Conservation (phyloP, 164 flowering plant genomes). For the Aristolochia contorta region DNA sequence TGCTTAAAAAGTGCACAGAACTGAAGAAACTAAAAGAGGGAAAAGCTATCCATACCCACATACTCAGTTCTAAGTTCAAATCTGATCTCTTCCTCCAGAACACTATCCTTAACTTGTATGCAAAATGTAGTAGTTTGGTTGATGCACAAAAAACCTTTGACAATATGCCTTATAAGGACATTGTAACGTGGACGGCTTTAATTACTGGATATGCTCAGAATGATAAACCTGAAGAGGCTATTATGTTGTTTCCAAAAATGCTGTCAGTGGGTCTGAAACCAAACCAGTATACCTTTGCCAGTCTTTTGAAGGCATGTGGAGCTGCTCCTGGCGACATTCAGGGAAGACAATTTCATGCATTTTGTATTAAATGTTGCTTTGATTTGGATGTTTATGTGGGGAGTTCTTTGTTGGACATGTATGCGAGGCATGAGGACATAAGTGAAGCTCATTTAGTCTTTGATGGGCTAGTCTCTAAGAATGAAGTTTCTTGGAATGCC, state of each 20-base stretch:
- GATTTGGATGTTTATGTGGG: conserved; percentile 45
- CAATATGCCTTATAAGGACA: conserved; percentile 37
- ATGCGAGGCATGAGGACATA: conserved; percentile 43
- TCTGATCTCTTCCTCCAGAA: conserved; percentile 27
- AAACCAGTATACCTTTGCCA: conserved; percentile 54
- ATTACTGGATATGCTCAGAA: conserved; percentile 53
- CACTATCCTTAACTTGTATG: conserved; percentile 48
- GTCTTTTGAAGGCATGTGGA: conserved; percentile 49
- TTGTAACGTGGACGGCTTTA: conserved; percentile 56
- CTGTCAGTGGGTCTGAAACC: conserved; percentile 35
- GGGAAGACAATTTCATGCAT: conserved; percentile 49
- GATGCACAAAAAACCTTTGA: conserved; percentile 47
- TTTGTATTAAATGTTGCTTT: conserved; percentile 36
- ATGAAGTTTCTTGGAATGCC: conserved; percentile 78
- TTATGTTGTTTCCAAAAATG: conserved; percentile 41
- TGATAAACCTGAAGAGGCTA: conserved; percentile 34
- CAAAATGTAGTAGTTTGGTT: conserved; percentile 37
- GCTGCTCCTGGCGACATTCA: conserved; percentile 6
- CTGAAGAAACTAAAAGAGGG: conserved; percentile 36
- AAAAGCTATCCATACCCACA: conserved; percentile 37
- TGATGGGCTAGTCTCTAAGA: conserved; percentile 30
- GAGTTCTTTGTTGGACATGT: conserved; percentile 61
- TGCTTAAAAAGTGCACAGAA: conserved; percentile 45
- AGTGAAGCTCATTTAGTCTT: conserved; percentile 37
- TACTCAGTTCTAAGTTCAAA: conserved; percentile 27